Evolutionary conservation across 2,329 filamentous ascomycete species (phyloP), one percentile per base, ranked within the genome.

Genomic region (Monilinia polystroma): DNA sequence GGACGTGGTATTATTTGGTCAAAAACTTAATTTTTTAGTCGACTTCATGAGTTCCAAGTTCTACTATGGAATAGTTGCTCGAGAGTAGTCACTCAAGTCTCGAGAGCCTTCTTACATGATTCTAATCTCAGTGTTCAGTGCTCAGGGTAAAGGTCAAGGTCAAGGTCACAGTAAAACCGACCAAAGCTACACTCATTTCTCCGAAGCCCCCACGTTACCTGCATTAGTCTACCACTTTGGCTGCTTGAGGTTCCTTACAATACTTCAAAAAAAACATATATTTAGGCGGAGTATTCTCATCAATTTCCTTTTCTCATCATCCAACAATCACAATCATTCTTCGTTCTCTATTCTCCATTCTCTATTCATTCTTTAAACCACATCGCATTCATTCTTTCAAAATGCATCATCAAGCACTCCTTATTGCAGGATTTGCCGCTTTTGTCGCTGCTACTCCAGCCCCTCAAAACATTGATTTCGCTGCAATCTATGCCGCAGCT

Each of bases 351-450:
- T 43, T 16, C 10, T 65, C 59, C 26, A 70, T 68, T 68, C 66
- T 57, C 63, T 49, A 66, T 56, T 26, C 56, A 35, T 35, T 14
- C 38, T 41, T 12, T 14, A 3, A 41, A 41, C 41, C 41, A 43
- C 18, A 7, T 49, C 57, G 29, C 43, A 23, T 49, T n/a, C 14
- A 35, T 29, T 60, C 29, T 3, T 49, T 49, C 20, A 38, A 60
- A 49, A 60, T 60, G 57, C 57, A 60, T 49, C 32, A 47, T 60
- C 45, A 47, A 14, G 29, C 57, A 49, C 29, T 67, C 23, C 41
- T 68, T 52, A 18, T 70, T 52, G 67, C 66, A 41, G 69, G 68
- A 51, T 53, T 71, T 55, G 68, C 60, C 49, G 67, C 70, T 43
- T 12, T 71, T 65, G 68, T 53, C 45, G 55, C 52, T 23, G 67